A percentile compares a stretch with the other conserved stretches of the same genome.
Conservation (phyloP, 108 stramenopile genomes). For the Nitzschia sp. region DNA sequence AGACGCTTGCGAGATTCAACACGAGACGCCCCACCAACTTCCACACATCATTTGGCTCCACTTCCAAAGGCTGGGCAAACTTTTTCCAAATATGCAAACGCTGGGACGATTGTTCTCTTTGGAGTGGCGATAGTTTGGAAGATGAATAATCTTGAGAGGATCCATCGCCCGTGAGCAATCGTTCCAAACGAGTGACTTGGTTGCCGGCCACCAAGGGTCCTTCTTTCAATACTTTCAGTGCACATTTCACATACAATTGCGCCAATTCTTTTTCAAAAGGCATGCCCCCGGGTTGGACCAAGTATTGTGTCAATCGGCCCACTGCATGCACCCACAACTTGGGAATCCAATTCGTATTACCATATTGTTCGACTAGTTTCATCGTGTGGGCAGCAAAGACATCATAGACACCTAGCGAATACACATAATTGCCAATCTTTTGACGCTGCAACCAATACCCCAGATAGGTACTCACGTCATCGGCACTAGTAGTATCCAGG, state of each 20-base stretch:
- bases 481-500: background rate
- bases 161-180: constrained; percentile 6
- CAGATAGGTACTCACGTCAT: constrained; percentile 7
- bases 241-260: background rate
- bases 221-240: constrained; percentile 3
- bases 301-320: background rate
- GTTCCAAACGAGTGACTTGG: constrained; percentile 23
- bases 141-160: too few relatives aligned
- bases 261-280: constrained; percentile 13
- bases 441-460: background rate
- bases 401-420: constrained; percentile 22
- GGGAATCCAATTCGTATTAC: background rate
- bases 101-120: constrained; percentile 13
- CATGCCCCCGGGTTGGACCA: background rate
- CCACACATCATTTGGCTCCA: background rate
- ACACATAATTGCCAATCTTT: constrained; percentile 23
- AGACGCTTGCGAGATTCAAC: background rate
- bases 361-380: background rate
- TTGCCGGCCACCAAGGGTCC: background rate
- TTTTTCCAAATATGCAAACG: constrained; percentile 2
- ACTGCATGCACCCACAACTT: constrained; percentile 4
- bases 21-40: constrained; percentile 1
- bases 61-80: constrained; percentile 3
- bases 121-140: background rate
- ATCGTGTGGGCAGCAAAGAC: constrained; percentile 19